Base-by-base conservation (phyloP, 495 filamentous ascomycete genomes). In the Penicillium daleae region DNA sequence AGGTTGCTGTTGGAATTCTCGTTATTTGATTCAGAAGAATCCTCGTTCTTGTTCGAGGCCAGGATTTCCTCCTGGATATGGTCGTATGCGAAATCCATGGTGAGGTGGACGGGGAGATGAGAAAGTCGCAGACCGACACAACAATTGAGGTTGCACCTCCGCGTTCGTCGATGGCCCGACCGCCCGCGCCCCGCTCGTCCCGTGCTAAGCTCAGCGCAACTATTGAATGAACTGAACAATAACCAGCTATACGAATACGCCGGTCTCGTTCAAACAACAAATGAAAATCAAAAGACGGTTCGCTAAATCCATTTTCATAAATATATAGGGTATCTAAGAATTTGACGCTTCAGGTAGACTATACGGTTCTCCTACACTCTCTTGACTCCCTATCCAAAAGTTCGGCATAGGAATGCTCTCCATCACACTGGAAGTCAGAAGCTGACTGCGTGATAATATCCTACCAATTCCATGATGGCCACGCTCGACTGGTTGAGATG, bases 21-120 rank as follows among this genome's bases (percentile, higher is more conserved):
- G 74, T 58, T 55, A 22, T 64, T 62, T 44, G 70, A 21, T 24
- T 63, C 42, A 31, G 75, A 60, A 3, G 67, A 40, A 71, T 57
- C 33, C 35, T 71, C 69, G 46, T 85, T 78, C 66, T 85, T 74
- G 49, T 89, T 83, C 44, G 90, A 86, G 24, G 84, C 81, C 64
- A 92, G 80, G 57, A 85, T 82, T 72, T 93, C 89, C 79, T 97
- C 92, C 71, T 92, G 89, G 67, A 99, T 96, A 74, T 97, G 93
- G 71, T 99, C 95, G 83, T 98, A 99, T 40, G 95, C 93, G 68
- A 96, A 76, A 84, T 99, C 95, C 95, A 99, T 99, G 67, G 55
- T 59, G 60, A 59, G 40, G 48, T 54, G 51, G 49, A 32, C 27
- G 13, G 42, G 19, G 32, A 57, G 59, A 52, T 61, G 24, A 35